These are phyloP conservation scores for Cyberlindnera samutprakarnensis DNA, from an alignment of 805 yeast species.

Conservation along the genomic window DNA sequence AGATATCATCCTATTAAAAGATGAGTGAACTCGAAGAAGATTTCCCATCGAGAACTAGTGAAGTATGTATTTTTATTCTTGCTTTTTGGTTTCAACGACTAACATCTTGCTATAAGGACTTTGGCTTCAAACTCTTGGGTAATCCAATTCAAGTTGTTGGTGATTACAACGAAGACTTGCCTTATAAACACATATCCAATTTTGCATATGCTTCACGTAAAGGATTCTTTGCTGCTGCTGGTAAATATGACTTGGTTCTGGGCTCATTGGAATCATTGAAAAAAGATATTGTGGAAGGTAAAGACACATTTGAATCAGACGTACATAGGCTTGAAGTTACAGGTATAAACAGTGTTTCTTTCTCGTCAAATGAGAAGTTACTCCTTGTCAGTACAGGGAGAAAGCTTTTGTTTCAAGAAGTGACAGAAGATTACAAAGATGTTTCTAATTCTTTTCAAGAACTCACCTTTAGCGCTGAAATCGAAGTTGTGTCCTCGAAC, in stretches of 20 bases:
- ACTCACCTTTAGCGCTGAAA: slow-evolving; percentile 4
- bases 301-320: slow-evolving; percentile 14
- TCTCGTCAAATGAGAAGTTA: slow-evolving; percentile 25
- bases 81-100: no score
- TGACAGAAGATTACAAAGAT: slow-evolving; percentile 2
- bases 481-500: slow-evolving; percentile 18
- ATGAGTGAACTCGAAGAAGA: slow-evolving; percentile 16
- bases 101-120: no score
- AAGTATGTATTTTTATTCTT: no score
- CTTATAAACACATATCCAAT: slow-evolving; percentile 28
- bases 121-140: slow-evolving; percentile 36
- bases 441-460: slow-evolving; percentile 8
- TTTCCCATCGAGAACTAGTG: slow-evolving; percentile 12
- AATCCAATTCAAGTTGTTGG: slow-evolving; percentile 26
- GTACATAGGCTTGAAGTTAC: slow-evolving; percentile 13
- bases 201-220: slow-evolving; percentile 29
- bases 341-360: slow-evolving; percentile 23
- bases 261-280: slow-evolving; percentile 29
- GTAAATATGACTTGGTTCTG: slow-evolving; percentile 26
- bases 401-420: slow-evolving; percentile 13
- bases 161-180: slow-evolving; percentile 27
- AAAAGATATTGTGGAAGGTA: slow-evolving; percentile 19
- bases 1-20: not conserved
- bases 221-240: slow-evolving; percentile 32
- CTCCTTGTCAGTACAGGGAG: slow-evolving; percentile 24